Evolutionary conservation across 208 protist species (phyloP), one percentile per base, ranked within the genome.

Genomic region (Sergeia podlipaevii): DNA sequence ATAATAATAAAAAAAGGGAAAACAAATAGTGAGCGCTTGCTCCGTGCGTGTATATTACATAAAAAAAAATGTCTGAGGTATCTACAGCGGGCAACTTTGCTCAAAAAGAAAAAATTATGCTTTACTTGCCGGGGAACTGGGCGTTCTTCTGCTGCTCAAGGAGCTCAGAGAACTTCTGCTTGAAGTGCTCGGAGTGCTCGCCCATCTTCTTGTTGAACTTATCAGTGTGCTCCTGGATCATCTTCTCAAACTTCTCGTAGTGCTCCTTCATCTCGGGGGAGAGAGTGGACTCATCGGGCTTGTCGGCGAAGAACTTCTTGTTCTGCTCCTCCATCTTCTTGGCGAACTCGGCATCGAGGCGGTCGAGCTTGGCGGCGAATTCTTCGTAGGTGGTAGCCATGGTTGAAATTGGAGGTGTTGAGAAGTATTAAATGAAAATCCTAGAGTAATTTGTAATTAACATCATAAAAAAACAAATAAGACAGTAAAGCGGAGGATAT

Each of bases 181-280:
- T 94, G 80, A 96, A 93, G 75, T 93, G 84, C 66, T 86, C 79
- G 11, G 83, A 92, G 79, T 93, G 84, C 65, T 95, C 86, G 68
- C 73, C 68, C 89, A 96, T 92, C 74, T 93, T 95, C 69, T 93
- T 91, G 75, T 88, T 93, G 77, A 95, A 95, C 72, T 95, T 95
- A 23, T 92, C 88, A 26, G 83, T 93, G 80, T 93, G 85, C 77
- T 95, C 83, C 77, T 95, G 74, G 70, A 92, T 95, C 78, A 95
- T 89, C 69, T 88, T 87, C 75, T 92, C 88, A 57, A 95, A 93
- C 82, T 91, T 89, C 53, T 91, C 85, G 55, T 93, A 95, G 81
- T 93, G 85, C 70, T 93, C 85, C 78, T 90, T 93, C 81, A 93
- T 91, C 69, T 95, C 85, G 30, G 85, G 85, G 7, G 88, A 95